phyloP scores from a whole-genome alignment of 495 filamentous ascomycete species.

The Terfezia boudieri region DNA sequence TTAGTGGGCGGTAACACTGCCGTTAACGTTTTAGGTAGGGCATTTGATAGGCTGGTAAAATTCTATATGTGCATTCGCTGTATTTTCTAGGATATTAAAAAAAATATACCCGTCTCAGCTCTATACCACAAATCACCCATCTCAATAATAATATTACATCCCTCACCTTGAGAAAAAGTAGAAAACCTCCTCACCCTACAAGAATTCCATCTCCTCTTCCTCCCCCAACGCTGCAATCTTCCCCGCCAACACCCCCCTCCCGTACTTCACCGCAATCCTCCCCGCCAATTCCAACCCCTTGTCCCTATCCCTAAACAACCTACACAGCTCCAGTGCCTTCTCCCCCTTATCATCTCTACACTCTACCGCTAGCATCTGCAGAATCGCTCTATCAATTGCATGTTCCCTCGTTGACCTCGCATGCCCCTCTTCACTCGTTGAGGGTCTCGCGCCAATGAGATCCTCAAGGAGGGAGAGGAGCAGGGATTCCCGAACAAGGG shows the following conservation, averaged over 20 bases:
- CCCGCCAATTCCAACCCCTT: conserved; percentile 14
- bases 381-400: conserved; percentile 63
- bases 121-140: no score
- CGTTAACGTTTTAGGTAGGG: no score
- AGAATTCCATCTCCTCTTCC: conserved; percentile 6
- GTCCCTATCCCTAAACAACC: conserved; percentile 10
- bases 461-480: conserved; percentile 50
- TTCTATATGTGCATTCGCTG: no score
- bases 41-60: no score
- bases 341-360: conserved; percentile 83
- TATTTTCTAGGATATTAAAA: no score
- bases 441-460: conserved; percentile 36
- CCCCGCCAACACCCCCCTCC: conserved; percentile 11
- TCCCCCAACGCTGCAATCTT: conserved; percentile 15
- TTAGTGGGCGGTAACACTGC: no score
- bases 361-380: conserved; percentile 76
- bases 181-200: no score
- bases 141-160: no score
- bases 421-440: conserved; percentile 37
- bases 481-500: conserved; percentile 52
- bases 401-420: conserved; percentile 47
- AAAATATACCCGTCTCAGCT: no score
- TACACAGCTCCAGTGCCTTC: conserved; percentile 61
- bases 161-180: no score
- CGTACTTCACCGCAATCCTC: conserved; percentile 18